These are phyloP conservation scores for Verticillium nonalfalfae DNA, from an alignment of 2,329 filamentous ascomycete species.

Conservation along the genomic window DNA sequence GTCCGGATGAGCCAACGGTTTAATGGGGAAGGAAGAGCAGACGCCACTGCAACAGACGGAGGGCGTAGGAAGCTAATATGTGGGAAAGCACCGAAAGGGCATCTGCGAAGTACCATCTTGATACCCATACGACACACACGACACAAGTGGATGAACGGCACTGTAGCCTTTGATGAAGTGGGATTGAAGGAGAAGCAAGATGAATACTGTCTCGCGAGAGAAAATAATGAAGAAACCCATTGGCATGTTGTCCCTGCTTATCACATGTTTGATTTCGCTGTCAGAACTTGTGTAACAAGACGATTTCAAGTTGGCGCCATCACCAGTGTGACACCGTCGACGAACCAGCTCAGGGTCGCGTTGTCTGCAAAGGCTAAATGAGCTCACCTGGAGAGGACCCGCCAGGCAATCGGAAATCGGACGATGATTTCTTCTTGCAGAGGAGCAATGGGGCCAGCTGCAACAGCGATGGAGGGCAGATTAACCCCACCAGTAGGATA, in stretches of 20 bases:
- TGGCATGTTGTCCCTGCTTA: background rate
- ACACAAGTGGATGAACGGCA: background rate
- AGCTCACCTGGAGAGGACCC: background rate
- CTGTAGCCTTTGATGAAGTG: background rate
- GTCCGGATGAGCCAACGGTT: background rate
- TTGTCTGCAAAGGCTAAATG: background rate
- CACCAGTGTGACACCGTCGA: no score
- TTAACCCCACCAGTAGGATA: background rate
- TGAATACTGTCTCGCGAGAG: background rate
- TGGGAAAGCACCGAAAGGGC: background rate
- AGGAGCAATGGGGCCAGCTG: background rate
- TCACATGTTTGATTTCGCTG: no score
- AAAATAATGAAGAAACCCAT: background rate
- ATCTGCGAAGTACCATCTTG: background rate
- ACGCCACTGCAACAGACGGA: background rate
- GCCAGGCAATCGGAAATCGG: background rate
- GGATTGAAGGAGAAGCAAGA: background rate
- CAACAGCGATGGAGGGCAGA: background rate
- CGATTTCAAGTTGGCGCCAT: no score
- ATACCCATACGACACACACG: background rate
- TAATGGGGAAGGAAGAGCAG: background rate
- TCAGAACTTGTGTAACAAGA: no score
- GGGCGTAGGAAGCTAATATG: background rate
- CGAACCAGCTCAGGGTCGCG: background rate
- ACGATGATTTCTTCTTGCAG: background rate